Evolutionary conservation across 2,329 filamentous ascomycete species (phyloP).

Genomic region (Arthrobotrys sinensis): DNA sequence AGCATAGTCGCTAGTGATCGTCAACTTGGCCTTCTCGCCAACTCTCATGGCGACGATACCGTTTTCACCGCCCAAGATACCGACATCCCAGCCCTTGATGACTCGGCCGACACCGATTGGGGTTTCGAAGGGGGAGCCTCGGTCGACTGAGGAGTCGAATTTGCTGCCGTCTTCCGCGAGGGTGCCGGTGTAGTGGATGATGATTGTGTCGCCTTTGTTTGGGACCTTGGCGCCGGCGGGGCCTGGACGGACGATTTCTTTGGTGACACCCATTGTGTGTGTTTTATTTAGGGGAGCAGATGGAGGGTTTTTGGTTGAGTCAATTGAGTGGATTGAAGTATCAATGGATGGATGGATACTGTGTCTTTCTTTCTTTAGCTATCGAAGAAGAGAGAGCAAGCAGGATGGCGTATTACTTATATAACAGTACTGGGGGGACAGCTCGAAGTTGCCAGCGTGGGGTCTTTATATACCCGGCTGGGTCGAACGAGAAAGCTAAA

Average conservation of each 20-base stretch:
- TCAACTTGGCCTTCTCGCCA: slow-evolving; percentile 89
- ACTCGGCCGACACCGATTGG: slow-evolving; percentile 86
- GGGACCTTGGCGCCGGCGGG: slow-evolving; percentile 26
- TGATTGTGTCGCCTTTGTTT: slow-evolving; percentile 39
- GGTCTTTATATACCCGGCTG: slow-evolving; percentile 7
- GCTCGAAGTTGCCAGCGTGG: slow-evolving; percentile 27
- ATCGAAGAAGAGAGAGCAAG: neutral
- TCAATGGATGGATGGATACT: neutral
- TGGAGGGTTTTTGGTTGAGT: neutral
- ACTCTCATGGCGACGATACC: slow-evolving; percentile 70
- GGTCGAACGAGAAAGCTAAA: too few species aligned
- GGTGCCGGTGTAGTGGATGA: slow-evolving; percentile 76
- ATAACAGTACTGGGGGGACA: neutral
- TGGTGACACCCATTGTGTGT: slow-evolving; percentile 44
- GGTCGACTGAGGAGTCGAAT: slow-evolving; percentile 88
- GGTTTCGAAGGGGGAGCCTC: slow-evolving; percentile 80
- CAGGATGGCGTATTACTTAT: neutral
- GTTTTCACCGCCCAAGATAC: slow-evolving; percentile 80
- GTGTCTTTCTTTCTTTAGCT: too few species aligned
- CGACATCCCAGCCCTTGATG: slow-evolving; percentile 91
- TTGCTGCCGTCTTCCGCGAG: slow-evolving; percentile 83
- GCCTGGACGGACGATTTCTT: slow-evolving; percentile 48
- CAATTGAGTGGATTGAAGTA: slow-evolving; percentile 1
- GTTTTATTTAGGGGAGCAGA: neutral
- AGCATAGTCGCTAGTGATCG: slow-evolving; percentile 74